Evolutionary conservation across 192 early-diverging fungal genomes (phyloP).

Genomic region (Gonapodya prolifera): DNA sequence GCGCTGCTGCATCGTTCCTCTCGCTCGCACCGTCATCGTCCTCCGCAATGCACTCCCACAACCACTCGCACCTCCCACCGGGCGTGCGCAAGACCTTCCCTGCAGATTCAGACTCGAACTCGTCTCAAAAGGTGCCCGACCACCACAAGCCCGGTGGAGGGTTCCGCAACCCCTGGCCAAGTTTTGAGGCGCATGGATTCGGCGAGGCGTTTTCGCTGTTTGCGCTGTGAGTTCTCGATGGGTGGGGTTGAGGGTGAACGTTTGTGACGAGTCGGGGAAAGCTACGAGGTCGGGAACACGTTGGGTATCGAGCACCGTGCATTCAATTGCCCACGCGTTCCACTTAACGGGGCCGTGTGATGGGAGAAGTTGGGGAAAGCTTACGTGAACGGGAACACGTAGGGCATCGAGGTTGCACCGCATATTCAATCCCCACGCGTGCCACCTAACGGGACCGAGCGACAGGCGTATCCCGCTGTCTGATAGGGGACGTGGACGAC

Average conservation of each 20-base stretch:
- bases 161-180: slow-evolving; percentile 56
- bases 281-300: too few relatives aligned
- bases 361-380: too few relatives aligned
- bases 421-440: too few relatives aligned
- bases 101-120: neutral
- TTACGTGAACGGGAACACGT: too few relatives aligned
- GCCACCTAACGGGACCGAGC: too few relatives aligned
- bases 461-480: too few relatives aligned
- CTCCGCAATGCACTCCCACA: neutral
- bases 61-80: neutral
- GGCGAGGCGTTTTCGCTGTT: slow-evolving; percentile 9
- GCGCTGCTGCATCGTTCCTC: neutral
- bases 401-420: too few relatives aligned
- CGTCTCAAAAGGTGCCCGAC: slow-evolving; percentile 7
- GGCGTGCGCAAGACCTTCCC: neutral
- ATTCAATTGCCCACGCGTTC: too few relatives aligned
- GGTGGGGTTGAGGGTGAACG: neutral
- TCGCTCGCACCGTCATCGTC: neutral
- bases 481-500: too few relatives aligned
- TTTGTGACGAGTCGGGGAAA: too few relatives aligned
- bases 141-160: slow-evolving; percentile 40
- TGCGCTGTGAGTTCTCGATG: neutral
- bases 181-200: slow-evolving; percentile 19
- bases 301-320: too few relatives aligned
- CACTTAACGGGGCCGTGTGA: too few relatives aligned